phyloP scores from a whole-genome alignment of 2,329 filamentous ascomycete species.

The Aspergillus floridensis region DNA sequence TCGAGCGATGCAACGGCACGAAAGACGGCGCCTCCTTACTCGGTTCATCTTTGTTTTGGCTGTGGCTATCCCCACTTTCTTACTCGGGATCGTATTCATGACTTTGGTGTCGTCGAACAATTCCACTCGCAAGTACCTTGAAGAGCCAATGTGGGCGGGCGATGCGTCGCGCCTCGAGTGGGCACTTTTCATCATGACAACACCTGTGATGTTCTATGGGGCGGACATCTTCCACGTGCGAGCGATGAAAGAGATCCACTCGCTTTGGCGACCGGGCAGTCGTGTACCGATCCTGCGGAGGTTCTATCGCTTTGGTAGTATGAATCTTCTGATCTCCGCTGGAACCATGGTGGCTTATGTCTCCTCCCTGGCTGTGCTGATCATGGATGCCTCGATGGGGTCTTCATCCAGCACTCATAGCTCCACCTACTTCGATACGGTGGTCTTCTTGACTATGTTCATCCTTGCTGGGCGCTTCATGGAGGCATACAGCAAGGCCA shows the following conservation, averaged over 20 bases:
- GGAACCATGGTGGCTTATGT: slow-evolving; percentile 87
- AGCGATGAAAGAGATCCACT: slow-evolving; percentile 72
- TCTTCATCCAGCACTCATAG: slow-evolving; percentile 49
- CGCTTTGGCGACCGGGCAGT: slow-evolving; percentile 75
- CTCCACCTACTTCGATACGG: slow-evolving; percentile 82
- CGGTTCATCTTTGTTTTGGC: slow-evolving; percentile 69
- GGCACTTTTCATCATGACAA: slow-evolving; percentile 75
- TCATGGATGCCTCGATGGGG: slow-evolving; percentile 51
- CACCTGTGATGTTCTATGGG: slow-evolving; percentile 81
- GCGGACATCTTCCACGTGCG: slow-evolving; percentile 81
- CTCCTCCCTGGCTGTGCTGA: slow-evolving; percentile 75
- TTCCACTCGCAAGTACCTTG: slow-evolving; percentile 61
- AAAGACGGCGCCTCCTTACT: slow-evolving; percentile 65
- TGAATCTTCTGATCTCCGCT: slow-evolving; percentile 90
- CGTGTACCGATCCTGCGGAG: slow-evolving; percentile 68
- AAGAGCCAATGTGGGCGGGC: slow-evolving; percentile 67
- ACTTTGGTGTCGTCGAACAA: slow-evolving; percentile 66
- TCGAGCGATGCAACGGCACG: slow-evolving; percentile 65
- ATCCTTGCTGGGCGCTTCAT: slow-evolving; percentile 61
- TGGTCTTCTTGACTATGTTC: slow-evolving; percentile 88
- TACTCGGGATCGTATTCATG: slow-evolving; percentile 91
- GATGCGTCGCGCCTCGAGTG: slow-evolving; percentile 72
- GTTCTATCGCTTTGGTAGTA: slow-evolving; percentile 92
- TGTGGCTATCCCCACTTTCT: slow-evolving; percentile 75
- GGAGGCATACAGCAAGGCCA: slow-evolving; percentile 89